Evolutionary conservation across 2,329 filamentous ascomycete species (phyloP), one percentile per base, ranked within the genome.

Genomic region (Cadophora sp.): DNA sequence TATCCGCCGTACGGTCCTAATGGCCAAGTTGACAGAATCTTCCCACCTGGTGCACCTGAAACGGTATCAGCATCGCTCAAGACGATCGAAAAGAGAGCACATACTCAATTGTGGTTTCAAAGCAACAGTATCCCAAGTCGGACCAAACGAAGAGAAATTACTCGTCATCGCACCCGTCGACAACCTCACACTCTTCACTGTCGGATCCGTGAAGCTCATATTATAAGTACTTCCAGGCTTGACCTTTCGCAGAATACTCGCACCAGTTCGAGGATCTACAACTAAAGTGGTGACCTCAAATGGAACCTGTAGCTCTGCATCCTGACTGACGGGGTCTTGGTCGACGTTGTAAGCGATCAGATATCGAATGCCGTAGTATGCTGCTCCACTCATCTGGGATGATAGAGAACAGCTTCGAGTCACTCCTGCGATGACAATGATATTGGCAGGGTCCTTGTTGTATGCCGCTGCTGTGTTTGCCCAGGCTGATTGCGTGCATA

Each of bases 1-100:
- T 79, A 81, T n/a, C 75, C 76, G 1, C 75, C 75, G 24, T 73
- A 66, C 0, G 71, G 65, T 3, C 74, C 77, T 4, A 80, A 65
- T 0, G 79, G 79, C 69, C 75, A 80, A 0, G 79, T 80, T 1
- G 79, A 76, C 11, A 81, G 74, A 12, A 80, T 79, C 26, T 75
- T 69, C 0, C 79, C 78, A 1, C 79, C 79, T 0, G 79, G 79
- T 4, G 77, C 79, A 27, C 50, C 50, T 53, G 34, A 53, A 11
- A 27, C 24, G 4, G 12, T 4, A 24, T 53, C 50, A 53, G 50
- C 11, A 53, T 29, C 12, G 4, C 8, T 5, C 4, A 29, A 27
- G 1, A 53, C 4, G 8, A 4, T 27, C 2, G 3, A 19, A 29
- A 16, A 3, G 11, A 53, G 11, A 16, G 11, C 11, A 53, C 8